These are phyloP conservation scores for Nannizziopsis barbatae DNA, from an alignment of 2,329 filamentous ascomycete genomes.

Conservation along the genomic window DNA sequence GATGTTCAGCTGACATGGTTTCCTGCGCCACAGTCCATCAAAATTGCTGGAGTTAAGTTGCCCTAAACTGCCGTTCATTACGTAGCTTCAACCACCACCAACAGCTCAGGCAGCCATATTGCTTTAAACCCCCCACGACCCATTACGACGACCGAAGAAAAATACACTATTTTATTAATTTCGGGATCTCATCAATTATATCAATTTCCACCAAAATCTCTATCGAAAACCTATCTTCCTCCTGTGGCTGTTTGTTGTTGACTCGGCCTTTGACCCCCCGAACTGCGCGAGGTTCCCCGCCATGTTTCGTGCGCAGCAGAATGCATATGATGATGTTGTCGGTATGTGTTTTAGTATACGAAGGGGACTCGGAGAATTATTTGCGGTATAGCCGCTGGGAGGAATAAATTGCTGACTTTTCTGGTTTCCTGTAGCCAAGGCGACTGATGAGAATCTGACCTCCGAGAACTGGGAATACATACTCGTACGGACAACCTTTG, in stretches of 20 bases:
- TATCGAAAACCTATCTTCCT: background rate
- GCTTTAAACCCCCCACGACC: background rate
- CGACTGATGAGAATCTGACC: conserved; percentile 95
- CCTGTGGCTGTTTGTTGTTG: background rate
- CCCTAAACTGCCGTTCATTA: background rate
- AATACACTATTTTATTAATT: background rate
- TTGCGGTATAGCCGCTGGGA: too few relatives aligned
- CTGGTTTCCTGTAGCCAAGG: conserved; percentile 47
- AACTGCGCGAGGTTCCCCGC: conserved; percentile 7
- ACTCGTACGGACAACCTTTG: conserved; percentile 36
- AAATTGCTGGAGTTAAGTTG: background rate
- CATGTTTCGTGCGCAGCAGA: conserved; percentile 54
- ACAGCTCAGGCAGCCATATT: conserved; percentile 5
- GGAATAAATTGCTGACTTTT: conserved; percentile 20
- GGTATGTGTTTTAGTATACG: conserved; percentile 36
- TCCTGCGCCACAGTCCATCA: too few relatives aligned
- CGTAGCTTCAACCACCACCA: background rate
- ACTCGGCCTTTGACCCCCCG: background rate
- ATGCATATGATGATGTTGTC: conserved; percentile 59
- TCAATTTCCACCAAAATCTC: background rate
- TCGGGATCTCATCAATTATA: background rate
- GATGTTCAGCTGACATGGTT: too few relatives aligned
- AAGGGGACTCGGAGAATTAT: too few relatives aligned
- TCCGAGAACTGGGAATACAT: conserved; percentile 69
- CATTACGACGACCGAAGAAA: background rate